Percentiles rank a stretch among this genome's conserved stretches.
These are phyloP conservation scores for Fraxinus ornus DNA, from an alignment of 305 asterid species.

Conservation along the genomic window DNA sequence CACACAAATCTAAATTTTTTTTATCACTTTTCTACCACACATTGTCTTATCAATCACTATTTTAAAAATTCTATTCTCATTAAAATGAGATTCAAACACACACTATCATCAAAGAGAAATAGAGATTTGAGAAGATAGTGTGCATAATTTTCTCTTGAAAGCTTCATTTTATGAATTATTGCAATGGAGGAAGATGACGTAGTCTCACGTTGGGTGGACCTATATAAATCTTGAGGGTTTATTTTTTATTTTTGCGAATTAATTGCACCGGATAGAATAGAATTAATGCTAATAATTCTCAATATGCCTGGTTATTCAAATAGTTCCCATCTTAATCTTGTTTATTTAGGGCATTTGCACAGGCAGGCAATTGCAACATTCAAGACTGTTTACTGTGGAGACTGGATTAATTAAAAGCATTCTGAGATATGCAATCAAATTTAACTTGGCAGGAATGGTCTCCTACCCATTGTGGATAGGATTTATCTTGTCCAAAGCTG, in stretches of 20 bases:
- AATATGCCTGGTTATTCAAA: neutral
- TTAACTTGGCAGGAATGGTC: neutral
- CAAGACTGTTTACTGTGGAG: neutral
- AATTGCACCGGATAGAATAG: neutral
- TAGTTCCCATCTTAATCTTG: neutral
- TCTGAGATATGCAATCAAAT: neutral
- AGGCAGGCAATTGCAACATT: neutral
- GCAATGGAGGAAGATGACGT: neutral
- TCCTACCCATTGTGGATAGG: too few relatives aligned
- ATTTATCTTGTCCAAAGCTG: too few relatives aligned
- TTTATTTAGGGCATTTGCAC: neutral
- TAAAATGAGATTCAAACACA: too few relatives aligned
- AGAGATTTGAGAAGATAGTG: neutral
- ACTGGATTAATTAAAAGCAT: neutral
- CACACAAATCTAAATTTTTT: too few relatives aligned
- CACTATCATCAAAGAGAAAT: neutral
- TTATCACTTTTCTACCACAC: too few relatives aligned
- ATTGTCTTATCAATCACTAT: too few relatives aligned
- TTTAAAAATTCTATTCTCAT: too few relatives aligned
- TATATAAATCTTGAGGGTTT: too few relatives aligned
- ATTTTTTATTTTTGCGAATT: neutral
- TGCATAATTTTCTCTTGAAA: neutral
- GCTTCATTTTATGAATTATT: neutral
- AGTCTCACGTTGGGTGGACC: neutral
- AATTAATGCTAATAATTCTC: neutral